Evolutionary conservation across 2,329 filamentous ascomycete genomes (phyloP).

Genomic region (Penicillium thymicola): DNA sequence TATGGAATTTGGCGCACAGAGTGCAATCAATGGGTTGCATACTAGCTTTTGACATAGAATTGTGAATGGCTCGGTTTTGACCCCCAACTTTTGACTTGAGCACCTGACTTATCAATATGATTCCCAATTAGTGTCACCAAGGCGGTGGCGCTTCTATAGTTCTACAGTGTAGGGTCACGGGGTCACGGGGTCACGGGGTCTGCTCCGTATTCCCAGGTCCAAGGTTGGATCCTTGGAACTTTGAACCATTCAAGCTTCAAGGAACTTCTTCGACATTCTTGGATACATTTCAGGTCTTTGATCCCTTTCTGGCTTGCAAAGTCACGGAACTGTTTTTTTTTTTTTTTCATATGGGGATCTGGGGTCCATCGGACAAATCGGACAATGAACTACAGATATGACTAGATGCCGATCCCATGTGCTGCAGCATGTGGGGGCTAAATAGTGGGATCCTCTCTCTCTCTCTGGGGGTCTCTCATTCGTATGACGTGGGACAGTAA

Average conservation of each 20-base stretch:
- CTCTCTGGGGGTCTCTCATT: not conserved
- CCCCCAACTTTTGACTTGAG: not conserved
- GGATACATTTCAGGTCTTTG: not conserved
- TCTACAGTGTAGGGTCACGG: not conserved
- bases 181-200: not conserved
- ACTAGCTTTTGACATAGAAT: not conserved
- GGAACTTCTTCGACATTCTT: not conserved
- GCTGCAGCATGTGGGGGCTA: not conserved
- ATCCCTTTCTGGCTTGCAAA: not conserved
- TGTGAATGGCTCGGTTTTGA: not conserved
- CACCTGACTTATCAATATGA: constrained; percentile 3
- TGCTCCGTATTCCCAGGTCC: not conserved
- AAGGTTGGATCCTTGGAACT: not conserved
- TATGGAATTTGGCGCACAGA: not conserved
- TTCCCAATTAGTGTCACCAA: not conserved
- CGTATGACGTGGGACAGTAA: not conserved
- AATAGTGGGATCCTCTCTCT: not conserved
- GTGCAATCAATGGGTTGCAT: not conserved
- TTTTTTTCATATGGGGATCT: not conserved
- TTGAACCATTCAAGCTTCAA: not conserved
- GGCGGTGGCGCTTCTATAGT: not conserved
- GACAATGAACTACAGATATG: no score
- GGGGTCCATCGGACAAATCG: not conserved
- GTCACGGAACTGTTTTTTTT: not conserved
- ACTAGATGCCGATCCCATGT: not conserved